A percentile compares a stretch with the other conserved stretches of the same genome.
Evolutionary conservation across 2,329 filamentous ascomycete species (phyloP).

Genomic region (Biscogniauxia mediterranea): DNA sequence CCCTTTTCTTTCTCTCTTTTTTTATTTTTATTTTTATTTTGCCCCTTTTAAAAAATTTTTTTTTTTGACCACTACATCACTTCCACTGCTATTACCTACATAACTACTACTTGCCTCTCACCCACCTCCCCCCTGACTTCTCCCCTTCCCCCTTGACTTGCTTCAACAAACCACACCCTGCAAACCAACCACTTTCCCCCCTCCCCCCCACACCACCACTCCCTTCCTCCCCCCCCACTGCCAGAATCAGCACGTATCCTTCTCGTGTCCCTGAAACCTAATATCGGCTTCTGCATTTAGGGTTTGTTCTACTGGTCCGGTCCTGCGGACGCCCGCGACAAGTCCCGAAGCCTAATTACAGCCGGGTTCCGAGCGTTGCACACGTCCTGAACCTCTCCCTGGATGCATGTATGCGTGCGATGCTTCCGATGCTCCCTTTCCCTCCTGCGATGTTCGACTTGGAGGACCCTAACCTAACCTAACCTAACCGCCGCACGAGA

Average conservation of each 20-base stretch:
- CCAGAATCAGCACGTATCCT: not conserved
- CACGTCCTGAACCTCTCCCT: constrained; percentile 33
- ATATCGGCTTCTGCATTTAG: constrained; percentile 33
- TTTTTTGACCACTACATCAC: too few relatives aligned
- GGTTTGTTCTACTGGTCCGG: constrained; percentile 82
- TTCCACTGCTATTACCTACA: too few relatives aligned
- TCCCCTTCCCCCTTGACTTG: constrained; percentile 10
- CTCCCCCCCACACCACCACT: not conserved
- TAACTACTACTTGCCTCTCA: constrained; percentile 3
- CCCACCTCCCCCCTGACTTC: not conserved
- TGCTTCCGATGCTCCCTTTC: too few relatives aligned
- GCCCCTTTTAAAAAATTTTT: too few relatives aligned
- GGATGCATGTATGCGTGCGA: too few relatives aligned
- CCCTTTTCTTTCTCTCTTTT: constrained; percentile 4
- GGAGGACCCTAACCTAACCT: too few relatives aligned
- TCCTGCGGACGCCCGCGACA: constrained; percentile 64
- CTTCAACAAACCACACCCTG: not conserved
- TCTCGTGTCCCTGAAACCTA: not conserved
- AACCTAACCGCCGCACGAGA: too few relatives aligned
- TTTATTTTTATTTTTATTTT: constrained; percentile 5
- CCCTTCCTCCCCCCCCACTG: not conserved
- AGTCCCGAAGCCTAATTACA: constrained; percentile 56
- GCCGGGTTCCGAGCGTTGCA: constrained; percentile 60
- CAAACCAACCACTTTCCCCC: too few relatives aligned
- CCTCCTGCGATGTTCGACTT: too few relatives aligned